Evolutionary conservation across 805 yeast genomes (phyloP).

Genomic region (Suhomyces xylopsoci): DNA sequence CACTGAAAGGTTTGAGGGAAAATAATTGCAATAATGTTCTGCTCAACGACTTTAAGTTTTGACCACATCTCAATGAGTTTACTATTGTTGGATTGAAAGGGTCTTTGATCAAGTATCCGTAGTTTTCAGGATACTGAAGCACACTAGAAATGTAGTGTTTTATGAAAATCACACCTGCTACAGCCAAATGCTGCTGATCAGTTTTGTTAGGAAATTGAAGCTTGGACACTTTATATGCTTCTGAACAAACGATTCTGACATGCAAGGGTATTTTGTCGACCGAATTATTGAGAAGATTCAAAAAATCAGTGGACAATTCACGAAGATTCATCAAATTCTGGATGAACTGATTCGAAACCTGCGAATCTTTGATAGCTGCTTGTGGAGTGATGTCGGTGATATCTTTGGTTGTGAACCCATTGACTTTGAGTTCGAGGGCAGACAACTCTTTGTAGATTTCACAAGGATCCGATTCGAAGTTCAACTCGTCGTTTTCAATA

Average conservation of each 20-base stretch:
- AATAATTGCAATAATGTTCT: conserved; percentile 64
- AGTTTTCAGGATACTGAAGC: conserved; percentile 52
- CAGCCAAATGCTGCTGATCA: conserved; percentile 58
- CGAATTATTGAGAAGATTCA: conserved; percentile 48
- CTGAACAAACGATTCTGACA: conserved; percentile 31
- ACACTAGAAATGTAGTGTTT: conserved; percentile 49
- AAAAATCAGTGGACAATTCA: conserved; percentile 61
- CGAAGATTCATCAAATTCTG: conserved; percentile 71
- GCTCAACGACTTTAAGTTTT: conserved; percentile 56
- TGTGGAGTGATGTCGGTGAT: conserved; percentile 47
- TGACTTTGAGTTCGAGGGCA: conserved; percentile 32
- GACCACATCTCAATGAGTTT: conserved; percentile 22
- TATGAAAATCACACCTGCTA: conserved; percentile 64
- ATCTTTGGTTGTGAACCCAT: conserved; percentile 35
- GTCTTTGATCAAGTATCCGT: conserved; percentile 45
- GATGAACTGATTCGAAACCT: conserved; percentile 69
- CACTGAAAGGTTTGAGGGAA: conserved; percentile 64
- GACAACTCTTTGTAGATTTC: conserved; percentile 46
- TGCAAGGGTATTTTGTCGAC: conserved; percentile 39
- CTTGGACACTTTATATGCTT: conserved; percentile 37
- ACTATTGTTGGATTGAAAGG: conserved; percentile 19
- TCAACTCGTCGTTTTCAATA: conserved; percentile 48
- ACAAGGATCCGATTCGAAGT: conserved; percentile 80
- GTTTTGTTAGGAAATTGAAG: conserved; percentile 54
- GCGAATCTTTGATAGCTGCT: conserved; percentile 73